Percentiles rank a stretch among this genome's conserved stretches.
These are phyloP conservation scores for Talaromyces ruber DNA, from an alignment of 495 filamentous ascomycete genomes.

Conservation along the genomic window DNA sequence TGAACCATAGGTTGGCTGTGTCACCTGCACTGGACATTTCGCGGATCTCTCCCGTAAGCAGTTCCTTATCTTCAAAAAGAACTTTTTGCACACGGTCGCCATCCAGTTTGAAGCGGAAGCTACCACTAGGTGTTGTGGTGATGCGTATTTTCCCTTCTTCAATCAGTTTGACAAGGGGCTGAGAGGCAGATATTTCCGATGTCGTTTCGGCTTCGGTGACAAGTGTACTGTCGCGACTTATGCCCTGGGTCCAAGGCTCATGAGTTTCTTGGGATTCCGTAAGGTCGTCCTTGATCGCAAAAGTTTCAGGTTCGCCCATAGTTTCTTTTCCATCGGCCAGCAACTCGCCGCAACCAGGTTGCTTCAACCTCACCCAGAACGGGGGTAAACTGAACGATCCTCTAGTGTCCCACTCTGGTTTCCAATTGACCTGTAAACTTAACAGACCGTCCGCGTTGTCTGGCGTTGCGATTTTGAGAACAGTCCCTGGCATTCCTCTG, in stretches of 20 bases:
- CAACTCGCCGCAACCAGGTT: slow-evolving; percentile 11
- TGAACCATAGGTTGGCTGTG: slow-evolving; percentile 47
- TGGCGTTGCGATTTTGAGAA: slow-evolving; percentile 45
- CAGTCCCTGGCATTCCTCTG: slow-evolving; percentile 21
- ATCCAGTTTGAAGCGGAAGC: slow-evolving; percentile 4
- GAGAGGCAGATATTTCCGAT: not conserved
- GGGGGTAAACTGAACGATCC: slow-evolving; percentile 46
- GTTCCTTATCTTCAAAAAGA: slow-evolving; percentile 10
- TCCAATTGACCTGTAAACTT: slow-evolving; percentile 48
- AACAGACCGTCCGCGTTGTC: slow-evolving; percentile 58
- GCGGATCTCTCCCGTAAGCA: slow-evolving; percentile 12
- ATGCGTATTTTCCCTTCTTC: not conserved
- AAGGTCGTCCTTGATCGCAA: slow-evolving; percentile 9
- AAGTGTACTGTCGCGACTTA: slow-evolving; percentile 5
- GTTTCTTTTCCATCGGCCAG: not conserved
- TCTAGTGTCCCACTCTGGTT: slow-evolving; percentile 46
- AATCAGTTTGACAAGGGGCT: not conserved
- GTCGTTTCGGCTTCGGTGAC: not conserved
- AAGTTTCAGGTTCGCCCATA: not conserved
- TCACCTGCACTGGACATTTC: slow-evolving; percentile 2
- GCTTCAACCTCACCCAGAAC: slow-evolving; percentile 49
- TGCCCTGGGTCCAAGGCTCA: not conserved
- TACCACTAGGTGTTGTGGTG: slow-evolving; percentile 4
- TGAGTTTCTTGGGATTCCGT: slow-evolving; percentile 5
- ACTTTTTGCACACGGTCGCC: not conserved